These are phyloP conservation scores for Teratosphaeriaceae sp. DNA, from an alignment of 2,329 filamentous ascomycete genomes.

Conservation along the genomic window DNA sequence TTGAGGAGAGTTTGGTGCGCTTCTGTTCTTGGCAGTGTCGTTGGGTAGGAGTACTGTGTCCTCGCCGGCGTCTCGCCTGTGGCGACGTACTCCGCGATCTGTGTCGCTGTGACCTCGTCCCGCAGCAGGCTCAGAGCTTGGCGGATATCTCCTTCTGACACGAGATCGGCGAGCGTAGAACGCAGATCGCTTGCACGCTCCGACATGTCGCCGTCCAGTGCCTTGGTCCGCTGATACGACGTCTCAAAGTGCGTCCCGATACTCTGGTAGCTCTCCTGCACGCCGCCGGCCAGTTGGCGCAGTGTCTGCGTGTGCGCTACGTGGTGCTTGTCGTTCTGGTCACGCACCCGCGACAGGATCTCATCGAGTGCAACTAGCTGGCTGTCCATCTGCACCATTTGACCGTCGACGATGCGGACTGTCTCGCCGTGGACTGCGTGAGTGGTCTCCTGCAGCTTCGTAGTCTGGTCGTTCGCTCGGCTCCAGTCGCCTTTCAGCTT, in stretches of 20 bases:
- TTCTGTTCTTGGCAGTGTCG: constrained; percentile 68
- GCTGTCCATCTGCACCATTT: constrained; percentile 77
- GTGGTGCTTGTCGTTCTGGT: constrained; percentile 74
- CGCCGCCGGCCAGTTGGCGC: constrained; percentile 57
- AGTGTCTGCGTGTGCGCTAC: constrained; percentile 61
- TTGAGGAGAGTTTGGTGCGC: constrained; percentile 52
- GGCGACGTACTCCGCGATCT: constrained; percentile 70
- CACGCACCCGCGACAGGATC: constrained; percentile 75
- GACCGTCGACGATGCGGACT: constrained; percentile 79
- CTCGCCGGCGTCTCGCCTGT: constrained; percentile 86
- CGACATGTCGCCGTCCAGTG: constrained; percentile 62
- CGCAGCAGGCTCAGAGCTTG: constrained; percentile 67
- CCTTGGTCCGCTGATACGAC: constrained; percentile 60
- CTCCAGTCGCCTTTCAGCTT: constrained; percentile 84
- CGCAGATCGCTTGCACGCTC: constrained; percentile 53
- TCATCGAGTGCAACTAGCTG: constrained; percentile 88
- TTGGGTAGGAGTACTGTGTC: constrained; percentile 72
- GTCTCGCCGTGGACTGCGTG: constrained; percentile 87
- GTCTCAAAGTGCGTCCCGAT: constrained; percentile 64
- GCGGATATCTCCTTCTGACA: constrained; percentile 49
- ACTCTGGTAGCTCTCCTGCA: constrained; percentile 65
- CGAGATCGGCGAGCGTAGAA: constrained; percentile 56
- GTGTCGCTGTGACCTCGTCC: constrained; percentile 56
- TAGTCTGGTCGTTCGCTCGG: constrained; percentile 70
- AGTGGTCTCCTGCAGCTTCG: constrained; percentile 75